Percentiles rank a stretch among this genome's conserved stretches.
Conservation (phyloP, 768 basidiomycete species). For the Lactarius hatsudake region DNA sequence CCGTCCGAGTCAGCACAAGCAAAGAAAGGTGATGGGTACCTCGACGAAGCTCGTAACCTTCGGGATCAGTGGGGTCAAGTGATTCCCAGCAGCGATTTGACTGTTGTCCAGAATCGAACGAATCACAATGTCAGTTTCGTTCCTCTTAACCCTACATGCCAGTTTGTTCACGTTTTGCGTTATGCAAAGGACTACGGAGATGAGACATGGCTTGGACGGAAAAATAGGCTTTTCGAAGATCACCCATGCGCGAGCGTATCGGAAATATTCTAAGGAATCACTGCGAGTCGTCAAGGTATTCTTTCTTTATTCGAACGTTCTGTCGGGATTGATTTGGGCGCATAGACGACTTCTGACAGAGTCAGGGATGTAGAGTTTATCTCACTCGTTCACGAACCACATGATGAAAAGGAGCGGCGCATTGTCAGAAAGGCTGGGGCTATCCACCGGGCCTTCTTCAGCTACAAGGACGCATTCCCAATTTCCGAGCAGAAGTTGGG, state of each 20-base stretch:
- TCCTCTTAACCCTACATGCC: background rate
- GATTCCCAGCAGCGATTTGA: slow-evolving; percentile 12
- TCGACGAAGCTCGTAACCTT: slow-evolving; percentile 14
- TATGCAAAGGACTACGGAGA: slow-evolving; percentile 9
- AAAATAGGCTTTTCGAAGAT: slow-evolving; percentile 14
- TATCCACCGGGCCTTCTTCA: slow-evolving; percentile 15
- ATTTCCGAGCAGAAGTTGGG: slow-evolving; percentile 10
- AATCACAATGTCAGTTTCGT: slow-evolving; percentile 7
- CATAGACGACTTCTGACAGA: slow-evolving; percentile 17
- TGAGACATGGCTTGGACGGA: slow-evolving; percentile 13
- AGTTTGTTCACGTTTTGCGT: background rate
- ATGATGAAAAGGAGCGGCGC: background rate
- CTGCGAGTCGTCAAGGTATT: slow-evolving; percentile 8
- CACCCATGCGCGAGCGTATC: slow-evolving; percentile 7
- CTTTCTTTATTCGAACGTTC: background rate
- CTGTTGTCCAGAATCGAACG: slow-evolving; percentile 5
- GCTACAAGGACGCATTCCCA: slow-evolving; percentile 19
- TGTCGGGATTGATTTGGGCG: background rate
- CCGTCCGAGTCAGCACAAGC: slow-evolving; percentile 9
- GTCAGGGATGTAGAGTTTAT: slow-evolving; percentile 6
- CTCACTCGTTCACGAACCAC: background rate
- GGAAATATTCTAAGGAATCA: slow-evolving; percentile 11
- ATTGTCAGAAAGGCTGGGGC: slow-evolving; percentile 1
- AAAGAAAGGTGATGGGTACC: slow-evolving; percentile 16
- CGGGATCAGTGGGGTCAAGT: slow-evolving; percentile 13